Evolutionary conservation across 2,329 filamentous ascomycete genomes (phyloP).

Genomic region (Onygena corvina): DNA sequence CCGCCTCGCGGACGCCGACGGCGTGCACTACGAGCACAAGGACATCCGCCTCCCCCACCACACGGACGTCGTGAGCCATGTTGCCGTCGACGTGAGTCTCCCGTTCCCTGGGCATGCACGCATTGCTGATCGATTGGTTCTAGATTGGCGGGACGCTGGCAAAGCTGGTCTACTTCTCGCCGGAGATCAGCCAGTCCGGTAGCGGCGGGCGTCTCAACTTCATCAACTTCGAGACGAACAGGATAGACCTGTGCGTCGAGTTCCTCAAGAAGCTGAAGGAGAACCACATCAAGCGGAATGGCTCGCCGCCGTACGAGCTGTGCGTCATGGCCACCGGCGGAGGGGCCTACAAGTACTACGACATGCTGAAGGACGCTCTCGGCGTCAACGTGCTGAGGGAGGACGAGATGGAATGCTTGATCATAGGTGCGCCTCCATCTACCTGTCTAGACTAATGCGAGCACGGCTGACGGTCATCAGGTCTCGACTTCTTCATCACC

Average conservation of each 20-base stretch:
- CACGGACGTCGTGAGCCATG: constrained; percentile 87
- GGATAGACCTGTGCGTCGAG: constrained; percentile 83
- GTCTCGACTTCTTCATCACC: constrained; percentile 96
- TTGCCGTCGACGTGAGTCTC: constrained; percentile 76
- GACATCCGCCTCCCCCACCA: constrained; percentile 96
- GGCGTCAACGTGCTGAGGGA: constrained; percentile 81
- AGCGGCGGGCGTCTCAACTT: constrained; percentile 88
- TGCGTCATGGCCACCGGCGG: constrained; percentile 94
- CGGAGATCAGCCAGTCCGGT: constrained; percentile 65
- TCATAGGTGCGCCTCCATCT: constrained; percentile 55
- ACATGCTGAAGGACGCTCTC: constrained; percentile 70
- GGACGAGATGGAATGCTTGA: constrained; percentile 98
- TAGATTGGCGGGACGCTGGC: constrained; percentile 91
- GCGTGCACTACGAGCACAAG: constrained; percentile 61
- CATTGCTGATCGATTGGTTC: neutral
- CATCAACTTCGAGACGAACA: constrained; percentile 88
- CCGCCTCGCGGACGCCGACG: constrained; percentile 36
- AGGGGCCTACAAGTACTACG: constrained; percentile 93
- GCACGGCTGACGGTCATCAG: no score
- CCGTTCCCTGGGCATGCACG: neutral
- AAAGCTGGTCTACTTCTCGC: constrained; percentile 95
- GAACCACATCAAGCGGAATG: constrained; percentile 66
- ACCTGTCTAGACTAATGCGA: constrained; percentile 6
- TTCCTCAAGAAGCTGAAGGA: constrained; percentile 79
- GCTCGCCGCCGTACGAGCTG: constrained; percentile 55